These are phyloP conservation scores for Trichoderma sp. DNA, from an alignment of 2,329 filamentous ascomycete species.

Conservation along the genomic window DNA sequence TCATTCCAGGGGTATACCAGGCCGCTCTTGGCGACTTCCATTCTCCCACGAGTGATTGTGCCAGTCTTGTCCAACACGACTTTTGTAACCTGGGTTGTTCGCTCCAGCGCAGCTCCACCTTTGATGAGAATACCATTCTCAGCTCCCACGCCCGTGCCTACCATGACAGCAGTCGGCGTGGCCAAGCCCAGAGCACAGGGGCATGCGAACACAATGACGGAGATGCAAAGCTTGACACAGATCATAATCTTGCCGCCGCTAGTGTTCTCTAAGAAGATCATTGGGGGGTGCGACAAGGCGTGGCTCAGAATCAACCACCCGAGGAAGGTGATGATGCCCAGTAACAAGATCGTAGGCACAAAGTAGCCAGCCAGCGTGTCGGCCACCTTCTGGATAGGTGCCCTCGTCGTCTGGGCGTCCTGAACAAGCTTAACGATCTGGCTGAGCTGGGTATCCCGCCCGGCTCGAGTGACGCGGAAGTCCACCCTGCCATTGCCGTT, in stretches of 20 bases:
- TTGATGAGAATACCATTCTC: constrained; percentile 98
- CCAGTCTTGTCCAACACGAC: constrained; percentile 96
- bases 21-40: constrained; percentile 79
- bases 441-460: constrained; percentile 92
- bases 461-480: constrained; percentile 88
- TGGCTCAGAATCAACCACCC: constrained; percentile 96
- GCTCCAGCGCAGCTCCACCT: constrained; percentile 88
- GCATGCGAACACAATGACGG: constrained; percentile 97
- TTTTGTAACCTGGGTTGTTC: constrained; percentile 84
- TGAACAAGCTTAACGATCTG: constrained; percentile 99
- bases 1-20: constrained; percentile 70
- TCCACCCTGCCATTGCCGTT: constrained; percentile 91
- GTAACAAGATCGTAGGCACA: constrained; percentile 81
- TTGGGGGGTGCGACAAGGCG: constrained; percentile 77
- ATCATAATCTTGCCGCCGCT: constrained; percentile 95
- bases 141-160: constrained; percentile 94
- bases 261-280: constrained; percentile 77
- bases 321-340: constrained; percentile 83
- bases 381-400: constrained; percentile 90
- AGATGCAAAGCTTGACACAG: constrained; percentile 95
- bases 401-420: constrained; percentile 90
- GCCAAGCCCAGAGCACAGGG: constrained; percentile 95
- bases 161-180: constrained; percentile 97
- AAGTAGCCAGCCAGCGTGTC: constrained; percentile 93
- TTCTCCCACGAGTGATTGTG: constrained; percentile 90